Conservation (phyloP, 208 protist genomes). For the Crithidia acanthocephali region DNA sequence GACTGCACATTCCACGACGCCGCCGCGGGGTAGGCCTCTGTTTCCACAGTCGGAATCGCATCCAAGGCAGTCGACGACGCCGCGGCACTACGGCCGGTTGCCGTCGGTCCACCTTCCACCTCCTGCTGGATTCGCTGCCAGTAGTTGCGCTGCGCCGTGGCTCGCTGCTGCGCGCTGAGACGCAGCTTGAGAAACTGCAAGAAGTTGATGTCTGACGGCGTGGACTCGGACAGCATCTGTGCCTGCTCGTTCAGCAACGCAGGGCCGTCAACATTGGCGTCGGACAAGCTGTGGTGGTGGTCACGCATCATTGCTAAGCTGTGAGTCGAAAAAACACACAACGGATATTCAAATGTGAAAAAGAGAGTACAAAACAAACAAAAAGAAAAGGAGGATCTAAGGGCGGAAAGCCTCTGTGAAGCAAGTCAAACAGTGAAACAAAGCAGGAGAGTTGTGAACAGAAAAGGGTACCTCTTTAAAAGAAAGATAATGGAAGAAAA, state of each 20-base stretch:
- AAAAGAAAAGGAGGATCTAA: too few species aligned
- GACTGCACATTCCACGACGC: constrained; percentile 7
- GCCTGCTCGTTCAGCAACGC: constrained; percentile 72
- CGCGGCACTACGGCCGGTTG: neutral
- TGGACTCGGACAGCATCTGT: constrained; percentile 51
- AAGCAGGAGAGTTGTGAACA: too few species aligned
- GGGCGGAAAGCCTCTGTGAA: too few species aligned
- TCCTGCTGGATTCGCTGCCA: constrained; percentile 31
- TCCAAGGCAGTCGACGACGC: neutral
- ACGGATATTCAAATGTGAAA: neutral
- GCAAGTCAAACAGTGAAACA: too few species aligned
- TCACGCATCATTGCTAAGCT: neutral
- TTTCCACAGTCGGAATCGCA: constrained; percentile 5
- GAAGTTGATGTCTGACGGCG: constrained; percentile 68
- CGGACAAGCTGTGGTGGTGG: neutral
- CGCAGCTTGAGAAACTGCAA: constrained; percentile 66
- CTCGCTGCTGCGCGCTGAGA: constrained; percentile 62
- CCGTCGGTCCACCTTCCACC: neutral
- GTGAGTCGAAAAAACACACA: too few species aligned
- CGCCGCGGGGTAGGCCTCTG: neutral
- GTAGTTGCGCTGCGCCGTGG: constrained; percentile 75
- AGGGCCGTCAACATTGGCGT: constrained; percentile 44
- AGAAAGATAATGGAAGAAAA: too few species aligned
- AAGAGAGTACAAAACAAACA: constrained; percentile 26
- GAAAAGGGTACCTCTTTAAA: too few species aligned